Percentiles rank a stretch among this genome's conserved stretches.
Evolutionary conservation across 2,329 filamentous ascomycete species (phyloP).

Genomic region (Neocatenulostroma microsporum): DNA sequence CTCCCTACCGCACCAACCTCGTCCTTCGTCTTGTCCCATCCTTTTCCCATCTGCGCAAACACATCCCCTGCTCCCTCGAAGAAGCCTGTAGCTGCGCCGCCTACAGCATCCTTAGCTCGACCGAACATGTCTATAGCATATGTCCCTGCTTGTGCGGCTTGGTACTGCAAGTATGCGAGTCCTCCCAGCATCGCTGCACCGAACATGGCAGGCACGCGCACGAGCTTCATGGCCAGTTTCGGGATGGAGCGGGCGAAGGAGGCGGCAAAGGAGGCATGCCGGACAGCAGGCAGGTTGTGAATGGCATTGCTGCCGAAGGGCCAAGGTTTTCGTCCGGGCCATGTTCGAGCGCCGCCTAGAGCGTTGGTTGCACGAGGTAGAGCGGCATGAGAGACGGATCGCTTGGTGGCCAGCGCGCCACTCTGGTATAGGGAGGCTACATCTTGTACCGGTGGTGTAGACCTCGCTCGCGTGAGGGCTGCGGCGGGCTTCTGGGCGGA

Average conservation of each 20-base stretch:
- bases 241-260: constrained; percentile 65
- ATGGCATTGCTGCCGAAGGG: constrained; percentile 70
- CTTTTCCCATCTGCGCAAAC: constrained; percentile 68
- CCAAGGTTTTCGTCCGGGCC: constrained; percentile 54
- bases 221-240: constrained; percentile 82
- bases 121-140: constrained; percentile 70
- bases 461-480: background rate
- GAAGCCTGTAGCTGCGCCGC: constrained; percentile 59
- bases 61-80: constrained; percentile 67
- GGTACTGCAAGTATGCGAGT: constrained; percentile 89
- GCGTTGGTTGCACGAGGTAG: constrained; percentile 14
- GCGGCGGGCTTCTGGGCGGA: constrained; percentile 38
- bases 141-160: constrained; percentile 73
- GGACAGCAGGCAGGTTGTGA: constrained; percentile 64
- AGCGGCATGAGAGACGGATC: constrained; percentile 21
- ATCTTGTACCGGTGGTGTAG: constrained; percentile 20
- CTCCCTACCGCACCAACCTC: constrained; percentile 27
- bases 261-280: constrained; percentile 59
- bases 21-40: constrained; percentile 78
- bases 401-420: constrained; percentile 15
- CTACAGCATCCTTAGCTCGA: constrained; percentile 62
- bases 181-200: constrained; percentile 81
- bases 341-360: constrained; percentile 14
- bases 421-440: constrained; percentile 17
- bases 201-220: constrained; percentile 81